phyloP scores from a whole-genome alignment of 2,329 filamentous ascomycete genomes.

The Pezicula carpinea region DNA sequence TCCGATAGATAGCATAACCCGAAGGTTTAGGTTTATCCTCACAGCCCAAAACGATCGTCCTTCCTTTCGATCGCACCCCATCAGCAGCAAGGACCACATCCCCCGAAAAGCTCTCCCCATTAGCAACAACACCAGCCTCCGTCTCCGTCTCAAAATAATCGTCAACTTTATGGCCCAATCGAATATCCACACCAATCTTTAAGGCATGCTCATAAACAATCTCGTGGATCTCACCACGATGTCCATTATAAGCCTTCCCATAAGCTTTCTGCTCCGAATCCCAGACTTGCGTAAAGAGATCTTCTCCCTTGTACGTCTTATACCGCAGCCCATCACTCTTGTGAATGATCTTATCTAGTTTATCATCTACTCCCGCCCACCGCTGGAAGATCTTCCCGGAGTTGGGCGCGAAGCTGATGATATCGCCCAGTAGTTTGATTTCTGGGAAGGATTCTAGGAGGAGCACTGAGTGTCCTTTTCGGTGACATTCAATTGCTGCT shows the following conservation, averaged over 20 bases:
- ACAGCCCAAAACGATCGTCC: constrained; percentile 26
- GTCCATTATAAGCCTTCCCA: constrained; percentile 46
- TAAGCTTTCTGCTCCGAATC: constrained; percentile 31
- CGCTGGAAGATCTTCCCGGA: constrained; percentile 51
- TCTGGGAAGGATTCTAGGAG: constrained; percentile 44
- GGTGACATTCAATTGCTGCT: constrained; percentile 54
- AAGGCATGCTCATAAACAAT: constrained; percentile 47
- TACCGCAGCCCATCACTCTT: constrained; percentile 28
- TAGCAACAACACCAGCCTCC: constrained; percentile 43
- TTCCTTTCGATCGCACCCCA: constrained; percentile 30
- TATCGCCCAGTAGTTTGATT: constrained; percentile 41
- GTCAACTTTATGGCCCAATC: constrained; percentile 45
- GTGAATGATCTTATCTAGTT: constrained; percentile 45
- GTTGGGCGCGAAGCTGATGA: constrained; percentile 52
- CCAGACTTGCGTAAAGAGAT: constrained; percentile 44
- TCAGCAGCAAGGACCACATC: constrained; percentile 38
- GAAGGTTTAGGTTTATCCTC: constrained; percentile 39
- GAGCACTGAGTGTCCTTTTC: constrained; percentile 51
- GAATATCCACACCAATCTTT: constrained; percentile 48
- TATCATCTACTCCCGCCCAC: constrained; percentile 45
- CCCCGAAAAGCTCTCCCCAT: constrained; percentile 39
- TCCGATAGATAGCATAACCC: constrained; percentile 38
- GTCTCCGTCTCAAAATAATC: constrained; percentile 45
- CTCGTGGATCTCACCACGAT: constrained; percentile 51
- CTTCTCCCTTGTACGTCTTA: constrained; percentile 47